A percentile compares a stretch with the other conserved stretches of the same genome.
phyloP scores from a whole-genome alignment of 805 yeast genomes.

The Wickerhamomyces queroliae region DNA sequence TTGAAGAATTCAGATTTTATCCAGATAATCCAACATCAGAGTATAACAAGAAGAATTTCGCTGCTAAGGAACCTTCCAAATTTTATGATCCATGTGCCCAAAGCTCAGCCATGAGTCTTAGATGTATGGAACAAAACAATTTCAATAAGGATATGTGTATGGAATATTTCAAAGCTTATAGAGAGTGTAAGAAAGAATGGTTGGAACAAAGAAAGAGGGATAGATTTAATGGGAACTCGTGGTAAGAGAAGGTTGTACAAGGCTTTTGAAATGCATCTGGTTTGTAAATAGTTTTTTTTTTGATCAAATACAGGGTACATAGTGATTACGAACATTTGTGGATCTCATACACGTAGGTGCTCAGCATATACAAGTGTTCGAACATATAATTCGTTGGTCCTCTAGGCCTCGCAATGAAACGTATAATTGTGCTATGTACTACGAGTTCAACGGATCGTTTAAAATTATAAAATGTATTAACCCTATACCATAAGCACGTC shows the following conservation, averaged over 20 bases:
- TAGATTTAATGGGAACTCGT: constrained; percentile 20
- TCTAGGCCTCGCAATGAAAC: no score
- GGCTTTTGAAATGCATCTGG: no score
- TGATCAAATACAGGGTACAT: no score
- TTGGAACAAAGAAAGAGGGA: constrained; percentile 33
- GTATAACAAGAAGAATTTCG: constrained; percentile 62
- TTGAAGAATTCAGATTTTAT: constrained; percentile 56
- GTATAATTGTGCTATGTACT: no score
- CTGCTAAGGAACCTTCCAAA: constrained; percentile 71
- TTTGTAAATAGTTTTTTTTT: neutral
- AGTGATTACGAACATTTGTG: no score
- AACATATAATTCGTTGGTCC: no score
- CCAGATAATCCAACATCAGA: constrained; percentile 85
- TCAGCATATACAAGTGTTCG: neutral
- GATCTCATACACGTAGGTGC: no score
- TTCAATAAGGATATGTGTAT: constrained; percentile 63
- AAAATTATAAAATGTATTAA: no score
- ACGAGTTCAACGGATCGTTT: no score
- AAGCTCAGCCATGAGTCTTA: constrained; percentile 79
- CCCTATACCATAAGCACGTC: no score
- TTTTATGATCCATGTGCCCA: constrained; percentile 93
- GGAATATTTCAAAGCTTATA: constrained; percentile 87
- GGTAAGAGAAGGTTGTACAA: constrained; percentile 11
- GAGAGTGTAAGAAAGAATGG: constrained; percentile 87
- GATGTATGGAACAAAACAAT: constrained; percentile 74